phyloP scores from a whole-genome alignment of 257 asterid species.

The Solanum stenotomum region DNA sequence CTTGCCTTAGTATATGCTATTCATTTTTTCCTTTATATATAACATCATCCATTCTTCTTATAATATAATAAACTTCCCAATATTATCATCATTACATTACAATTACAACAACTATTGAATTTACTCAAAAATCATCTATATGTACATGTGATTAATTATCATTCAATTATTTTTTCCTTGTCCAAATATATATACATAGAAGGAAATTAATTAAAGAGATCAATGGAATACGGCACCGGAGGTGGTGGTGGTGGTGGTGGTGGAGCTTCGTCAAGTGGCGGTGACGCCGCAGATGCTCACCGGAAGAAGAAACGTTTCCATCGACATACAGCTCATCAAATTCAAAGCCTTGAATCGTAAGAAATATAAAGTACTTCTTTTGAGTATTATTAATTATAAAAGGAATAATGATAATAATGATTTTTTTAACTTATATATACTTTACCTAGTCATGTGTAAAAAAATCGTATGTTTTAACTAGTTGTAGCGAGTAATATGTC shows the following conservation, averaged over 20 bases:
- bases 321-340: slow-evolving; percentile 91
- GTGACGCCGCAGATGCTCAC: slow-evolving; percentile 41
- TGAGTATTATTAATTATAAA: background rate
- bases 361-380: background rate
- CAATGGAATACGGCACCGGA: slow-evolving; percentile 65
- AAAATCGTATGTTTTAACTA: fast-evolving
- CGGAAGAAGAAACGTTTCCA: slow-evolving; percentile 73
- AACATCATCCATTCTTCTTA: background rate
- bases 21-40: background rate
- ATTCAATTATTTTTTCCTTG: background rate
- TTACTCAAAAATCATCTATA: background rate
- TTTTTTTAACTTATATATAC: background rate
- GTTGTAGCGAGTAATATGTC: background rate
- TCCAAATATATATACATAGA: background rate
- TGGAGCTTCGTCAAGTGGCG: slow-evolving; percentile 24
- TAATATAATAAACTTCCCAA: too few relatives aligned
- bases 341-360: slow-evolving; percentile 83
- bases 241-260: slow-evolving; percentile 41
- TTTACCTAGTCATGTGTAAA: background rate
- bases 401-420: background rate
- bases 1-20: background rate
- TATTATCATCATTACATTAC: background rate
- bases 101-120: background rate
- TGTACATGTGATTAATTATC: background rate
- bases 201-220: background rate